Conservation (phyloP, 768 basidiomycete species). For the Strobilomyces echinocephalus region DNA sequence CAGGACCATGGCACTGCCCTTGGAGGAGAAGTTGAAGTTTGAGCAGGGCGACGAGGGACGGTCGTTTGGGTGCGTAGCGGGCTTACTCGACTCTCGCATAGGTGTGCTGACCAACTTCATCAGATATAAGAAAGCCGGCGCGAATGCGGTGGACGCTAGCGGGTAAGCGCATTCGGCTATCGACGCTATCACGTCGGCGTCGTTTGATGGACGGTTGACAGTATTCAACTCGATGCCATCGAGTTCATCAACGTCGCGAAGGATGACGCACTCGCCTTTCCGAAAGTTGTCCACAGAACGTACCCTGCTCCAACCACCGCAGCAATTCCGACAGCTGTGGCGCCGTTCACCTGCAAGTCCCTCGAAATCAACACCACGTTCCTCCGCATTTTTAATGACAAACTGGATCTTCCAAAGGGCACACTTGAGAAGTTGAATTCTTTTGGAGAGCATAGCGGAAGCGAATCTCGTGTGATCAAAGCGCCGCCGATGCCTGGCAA, state of each 20-base stretch:
- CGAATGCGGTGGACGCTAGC: constrained; percentile 55
- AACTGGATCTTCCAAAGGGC: constrained; percentile 49
- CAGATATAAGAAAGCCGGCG: constrained; percentile 59
- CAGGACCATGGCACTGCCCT: constrained; percentile 36
- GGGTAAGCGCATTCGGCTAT: constrained; percentile 31
- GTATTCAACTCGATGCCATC: constrained; percentile 39
- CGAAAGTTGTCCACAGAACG: constrained; percentile 44
- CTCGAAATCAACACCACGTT: constrained; percentile 50
- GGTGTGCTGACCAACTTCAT: background rate
- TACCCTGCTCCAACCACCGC: constrained; percentile 53
- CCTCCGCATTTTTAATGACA: constrained; percentile 53
- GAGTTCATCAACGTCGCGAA: constrained; percentile 68
- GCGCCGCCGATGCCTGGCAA: constrained; percentile 38
- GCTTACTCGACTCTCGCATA: background rate
- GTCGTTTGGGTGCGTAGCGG: constrained; percentile 34
- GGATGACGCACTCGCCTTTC: constrained; percentile 64
- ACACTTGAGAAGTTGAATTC: constrained; percentile 42
- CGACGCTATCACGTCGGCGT: background rate
- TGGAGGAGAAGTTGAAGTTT: constrained; percentile 40
- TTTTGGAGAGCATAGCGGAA: constrained; percentile 45
- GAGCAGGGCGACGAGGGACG: constrained; percentile 40
- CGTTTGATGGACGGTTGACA: background rate
- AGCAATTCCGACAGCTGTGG: constrained; percentile 46
- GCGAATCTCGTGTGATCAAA: constrained; percentile 53
- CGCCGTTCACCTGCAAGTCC: constrained; percentile 55